Percentiles rank a stretch among this genome's conserved stretches.
These are phyloP conservation scores for Cercophora newfieldiana DNA, from an alignment of 495 filamentous ascomycete species.

Conservation along the genomic window DNA sequence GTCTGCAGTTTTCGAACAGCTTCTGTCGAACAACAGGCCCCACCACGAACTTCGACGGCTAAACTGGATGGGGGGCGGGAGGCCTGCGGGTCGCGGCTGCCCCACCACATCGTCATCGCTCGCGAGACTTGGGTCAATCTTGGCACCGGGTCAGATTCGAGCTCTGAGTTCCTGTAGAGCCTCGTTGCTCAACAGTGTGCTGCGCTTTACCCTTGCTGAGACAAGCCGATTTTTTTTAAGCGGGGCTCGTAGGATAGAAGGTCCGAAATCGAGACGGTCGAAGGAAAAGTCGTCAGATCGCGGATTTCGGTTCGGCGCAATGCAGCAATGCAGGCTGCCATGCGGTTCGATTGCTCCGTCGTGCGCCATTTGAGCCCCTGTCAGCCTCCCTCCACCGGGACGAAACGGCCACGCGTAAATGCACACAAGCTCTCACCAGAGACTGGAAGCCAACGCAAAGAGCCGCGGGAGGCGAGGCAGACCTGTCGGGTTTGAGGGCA, in stretches of 20 bases:
- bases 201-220: not conserved
- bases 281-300: constrained; percentile 17
- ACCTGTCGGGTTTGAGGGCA: not conserved
- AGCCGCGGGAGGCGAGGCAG: not conserved
- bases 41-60: constrained; percentile 15
- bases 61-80: constrained; percentile 6
- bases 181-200: not conserved
- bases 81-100: not conserved
- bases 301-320: constrained; percentile 22
- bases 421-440: not conserved
- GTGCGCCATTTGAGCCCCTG: constrained; percentile 31
- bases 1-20: constrained; percentile 2
- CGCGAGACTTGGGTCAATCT: not conserved
- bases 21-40: not conserved
- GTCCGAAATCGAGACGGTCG: constrained; percentile 22
- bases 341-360: not conserved
- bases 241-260: constrained; percentile 26
- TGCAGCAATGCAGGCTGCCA: constrained; percentile 20
- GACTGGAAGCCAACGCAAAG: not conserved
- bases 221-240: constrained; percentile 7
- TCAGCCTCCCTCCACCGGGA: not conserved
- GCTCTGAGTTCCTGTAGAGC: not conserved
- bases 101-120: constrained; percentile 7
- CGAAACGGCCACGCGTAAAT: constrained; percentile 1
- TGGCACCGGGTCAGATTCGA: not conserved